These are phyloP conservation scores for Diaporthe velutina DNA, from an alignment of 2,329 filamentous ascomycete species.

Conservation along the genomic window DNA sequence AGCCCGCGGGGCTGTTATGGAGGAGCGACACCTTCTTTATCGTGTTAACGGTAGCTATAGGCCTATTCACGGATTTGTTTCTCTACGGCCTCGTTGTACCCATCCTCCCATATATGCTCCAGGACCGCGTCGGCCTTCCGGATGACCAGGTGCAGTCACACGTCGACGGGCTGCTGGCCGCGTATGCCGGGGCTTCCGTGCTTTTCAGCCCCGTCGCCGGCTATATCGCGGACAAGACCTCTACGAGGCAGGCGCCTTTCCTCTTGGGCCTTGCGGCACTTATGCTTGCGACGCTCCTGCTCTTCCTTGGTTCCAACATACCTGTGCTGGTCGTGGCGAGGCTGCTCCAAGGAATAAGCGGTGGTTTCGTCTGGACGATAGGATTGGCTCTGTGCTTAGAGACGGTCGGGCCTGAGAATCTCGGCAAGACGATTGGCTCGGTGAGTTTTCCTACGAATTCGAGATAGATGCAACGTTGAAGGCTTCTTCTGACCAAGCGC, in stretches of 20 bases:
- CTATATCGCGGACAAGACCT: conserved; percentile 65
- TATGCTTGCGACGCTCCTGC: conserved; percentile 65
- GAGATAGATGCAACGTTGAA: neutral
- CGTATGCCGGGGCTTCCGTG: conserved; percentile 66
- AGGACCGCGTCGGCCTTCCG: conserved; percentile 62
- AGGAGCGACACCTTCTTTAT: conserved; percentile 73
- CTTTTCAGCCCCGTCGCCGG: conserved; percentile 65
- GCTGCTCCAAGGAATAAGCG: conserved; percentile 68
- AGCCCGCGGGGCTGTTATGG: conserved; percentile 50
- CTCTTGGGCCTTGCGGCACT: conserved; percentile 66
- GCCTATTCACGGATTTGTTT: conserved; percentile 70
- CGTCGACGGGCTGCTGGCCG: conserved; percentile 65
- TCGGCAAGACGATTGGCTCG: conserved; percentile 73
- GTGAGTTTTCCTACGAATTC: conserved; percentile 47
- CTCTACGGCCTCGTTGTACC: conserved; percentile 71
- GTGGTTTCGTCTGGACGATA: conserved; percentile 71
- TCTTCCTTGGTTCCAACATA: conserved; percentile 64
- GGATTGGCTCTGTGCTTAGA: conserved; percentile 71
- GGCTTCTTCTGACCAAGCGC: conserved; percentile 23
- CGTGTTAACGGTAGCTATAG: conserved; percentile 66
- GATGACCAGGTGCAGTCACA: conserved; percentile 62
- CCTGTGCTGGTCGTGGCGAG: conserved; percentile 64
- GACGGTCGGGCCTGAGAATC: conserved; percentile 65
- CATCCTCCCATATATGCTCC: conserved; percentile 69
- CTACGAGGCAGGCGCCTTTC: conserved; percentile 69